phyloP scores from a whole-genome alignment of 1,284 basidiomycete genomes.

The Polyporus tsugae region DNA sequence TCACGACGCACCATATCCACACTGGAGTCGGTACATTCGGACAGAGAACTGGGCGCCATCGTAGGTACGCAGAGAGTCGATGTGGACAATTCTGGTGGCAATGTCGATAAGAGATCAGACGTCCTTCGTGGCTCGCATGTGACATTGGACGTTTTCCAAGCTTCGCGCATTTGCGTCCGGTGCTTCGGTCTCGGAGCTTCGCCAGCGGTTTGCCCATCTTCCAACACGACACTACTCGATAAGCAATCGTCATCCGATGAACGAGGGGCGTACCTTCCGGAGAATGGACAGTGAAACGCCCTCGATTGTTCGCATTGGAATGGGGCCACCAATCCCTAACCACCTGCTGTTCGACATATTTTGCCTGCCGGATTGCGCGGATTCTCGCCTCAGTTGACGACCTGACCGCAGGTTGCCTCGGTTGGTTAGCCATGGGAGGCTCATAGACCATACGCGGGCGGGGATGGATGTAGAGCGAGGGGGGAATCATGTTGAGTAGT shows the following conservation, averaged over 20 bases:
- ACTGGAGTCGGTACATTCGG: background rate
- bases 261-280: background rate
- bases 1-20: background rate
- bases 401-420: background rate
- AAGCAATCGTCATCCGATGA: background rate
- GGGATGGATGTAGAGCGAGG: conserved; percentile 17
- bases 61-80: background rate
- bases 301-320: too few species aligned
- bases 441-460: conserved; percentile 10
- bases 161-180: background rate
- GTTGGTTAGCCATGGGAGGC: background rate
- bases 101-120: background rate
- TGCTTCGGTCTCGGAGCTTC: background rate
- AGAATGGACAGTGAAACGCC: background rate
- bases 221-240: background rate
- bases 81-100: background rate
- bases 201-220: background rate
- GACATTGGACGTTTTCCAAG: background rate
- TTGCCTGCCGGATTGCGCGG: background rate
- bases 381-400: background rate
- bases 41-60: background rate
- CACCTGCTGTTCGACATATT: background rate
- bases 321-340: background rate
- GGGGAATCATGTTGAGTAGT: conserved; percentile 5
- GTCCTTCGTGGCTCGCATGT: background rate